Percentiles rank a stretch among this genome's conserved stretches.
These are phyloP conservation scores for Sordariomycetes sp. DNA, from an alignment of 2,329 filamentous ascomycete species.

Conservation along the genomic window DNA sequence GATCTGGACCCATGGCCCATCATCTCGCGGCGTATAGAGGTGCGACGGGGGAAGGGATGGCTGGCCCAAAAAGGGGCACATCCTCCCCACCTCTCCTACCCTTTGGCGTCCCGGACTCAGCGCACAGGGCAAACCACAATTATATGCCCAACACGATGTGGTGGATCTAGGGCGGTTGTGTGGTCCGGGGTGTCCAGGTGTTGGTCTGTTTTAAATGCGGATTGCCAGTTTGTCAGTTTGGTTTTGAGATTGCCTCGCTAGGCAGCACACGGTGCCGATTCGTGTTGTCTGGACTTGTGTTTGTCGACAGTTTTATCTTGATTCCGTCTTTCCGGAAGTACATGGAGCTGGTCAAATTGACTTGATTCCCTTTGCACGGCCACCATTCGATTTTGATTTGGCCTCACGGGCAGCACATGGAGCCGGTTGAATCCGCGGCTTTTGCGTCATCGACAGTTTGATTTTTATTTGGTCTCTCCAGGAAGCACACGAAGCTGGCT, in stretches of 20 bases:
- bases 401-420: not conserved
- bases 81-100: constrained; percentile 9
- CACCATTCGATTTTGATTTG: not conserved
- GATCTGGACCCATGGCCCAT: constrained; percentile 27
- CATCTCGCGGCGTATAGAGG: constrained; percentile 22
- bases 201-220: not conserved
- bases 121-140: constrained; percentile 12
- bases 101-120: constrained; percentile 10
- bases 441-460: not conserved
- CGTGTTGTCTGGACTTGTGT: not conserved
- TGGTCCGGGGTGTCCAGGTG: not conserved
- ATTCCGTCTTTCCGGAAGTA: no score
- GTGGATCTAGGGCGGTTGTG: constrained; percentile 20
- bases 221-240: not conserved
- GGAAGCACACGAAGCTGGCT: not conserved
- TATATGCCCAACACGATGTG: constrained; percentile 28
- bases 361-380: no score
- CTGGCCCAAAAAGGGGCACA: constrained; percentile 4
- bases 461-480: not conserved
- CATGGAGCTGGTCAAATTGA: no score
- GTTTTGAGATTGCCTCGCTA: not conserved
- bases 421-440: not conserved
- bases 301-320: no score
- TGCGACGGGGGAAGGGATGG: constrained; percentile 20
- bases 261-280: not conserved